A percentile compares a stretch with the other conserved stretches of the same genome.
These are phyloP conservation scores for Lentinula boryana DNA, from an alignment of 768 basidiomycete genomes.

Conservation along the genomic window DNA sequence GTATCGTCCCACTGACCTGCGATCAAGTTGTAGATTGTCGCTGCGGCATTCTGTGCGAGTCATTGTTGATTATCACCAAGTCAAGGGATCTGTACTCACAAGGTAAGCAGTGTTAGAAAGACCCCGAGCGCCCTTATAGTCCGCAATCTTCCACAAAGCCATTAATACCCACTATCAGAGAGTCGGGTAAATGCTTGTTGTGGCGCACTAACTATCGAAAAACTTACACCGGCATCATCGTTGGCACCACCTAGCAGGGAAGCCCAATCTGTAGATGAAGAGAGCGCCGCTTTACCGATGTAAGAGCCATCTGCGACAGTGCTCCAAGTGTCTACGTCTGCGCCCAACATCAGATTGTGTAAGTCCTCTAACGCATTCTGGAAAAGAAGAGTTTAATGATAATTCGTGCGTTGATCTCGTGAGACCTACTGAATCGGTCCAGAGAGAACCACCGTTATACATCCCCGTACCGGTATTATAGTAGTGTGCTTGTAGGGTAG, in stretches of 20 bases:
- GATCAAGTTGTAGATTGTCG: slow-evolving; percentile 45
- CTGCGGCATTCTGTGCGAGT: slow-evolving; percentile 36
- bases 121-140: slow-evolving; percentile 41
- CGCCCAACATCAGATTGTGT: slow-evolving; percentile 53
- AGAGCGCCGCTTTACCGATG: slow-evolving; percentile 38
- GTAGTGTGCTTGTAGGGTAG: slow-evolving; percentile 22
- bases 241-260: slow-evolving; percentile 39
- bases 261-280: slow-evolving; percentile 35
- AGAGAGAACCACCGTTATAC: slow-evolving; percentile 45
- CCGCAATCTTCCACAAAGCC: slow-evolving; percentile 52
- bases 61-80: neutral
- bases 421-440: slow-evolving; percentile 48
- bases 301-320: slow-evolving; percentile 35
- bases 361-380: slow-evolving; percentile 54
- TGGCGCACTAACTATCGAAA: neutral
- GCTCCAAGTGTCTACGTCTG: slow-evolving; percentile 31
- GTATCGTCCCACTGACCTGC: slow-evolving; percentile 42
- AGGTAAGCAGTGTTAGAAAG: slow-evolving; percentile 22
- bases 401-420: neutral
- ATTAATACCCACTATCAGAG: slow-evolving; percentile 45
- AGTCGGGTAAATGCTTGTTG: neutral
- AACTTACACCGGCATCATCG: slow-evolving; percentile 45
- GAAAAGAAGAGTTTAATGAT: neutral
- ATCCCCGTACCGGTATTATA: slow-evolving; percentile 33
- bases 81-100: slow-evolving; percentile 13